Evolutionary conservation across 257 asterid species (phyloP).

Genomic region (Anisodus tanguticus): DNA sequence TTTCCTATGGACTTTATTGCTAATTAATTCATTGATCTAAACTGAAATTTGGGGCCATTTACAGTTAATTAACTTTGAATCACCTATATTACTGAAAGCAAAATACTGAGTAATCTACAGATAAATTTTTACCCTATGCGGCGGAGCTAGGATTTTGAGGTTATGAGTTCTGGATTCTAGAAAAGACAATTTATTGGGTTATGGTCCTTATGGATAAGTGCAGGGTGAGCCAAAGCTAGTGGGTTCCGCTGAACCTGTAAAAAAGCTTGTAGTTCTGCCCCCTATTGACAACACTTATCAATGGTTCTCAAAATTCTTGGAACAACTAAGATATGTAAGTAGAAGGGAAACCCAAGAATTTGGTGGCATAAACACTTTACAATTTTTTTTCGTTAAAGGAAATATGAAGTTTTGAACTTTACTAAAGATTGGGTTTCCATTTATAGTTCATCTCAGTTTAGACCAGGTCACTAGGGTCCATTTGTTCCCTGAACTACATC

Average conservation of each 20-base stretch:
- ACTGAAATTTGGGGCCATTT: not conserved
- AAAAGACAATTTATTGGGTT: no score
- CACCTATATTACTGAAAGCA: not conserved
- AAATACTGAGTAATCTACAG: not conserved
- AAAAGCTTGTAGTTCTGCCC: no score
- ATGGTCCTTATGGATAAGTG: no score
- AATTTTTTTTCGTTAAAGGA: not conserved
- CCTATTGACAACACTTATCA: not conserved
- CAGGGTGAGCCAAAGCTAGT: no score
- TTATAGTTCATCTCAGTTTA: not conserved
- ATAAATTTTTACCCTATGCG: not conserved
- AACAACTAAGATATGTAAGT: not conserved
- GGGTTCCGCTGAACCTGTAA: no score
- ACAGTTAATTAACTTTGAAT: not conserved
- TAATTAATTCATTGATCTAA: not conserved
- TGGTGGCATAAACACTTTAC: no score
- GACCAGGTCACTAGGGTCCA: not conserved
- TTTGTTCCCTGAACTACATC: not conserved
- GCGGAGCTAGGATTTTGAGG: no score
- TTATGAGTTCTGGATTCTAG: no score
- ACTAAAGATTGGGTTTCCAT: not conserved
- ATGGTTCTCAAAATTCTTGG: not conserved
- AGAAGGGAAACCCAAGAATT: not conserved
- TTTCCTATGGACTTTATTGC: not conserved
- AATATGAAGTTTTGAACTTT: not conserved